phyloP scores from a whole-genome alignment of 2,329 filamentous ascomycete species.

The Ceratocystis alfenasii region DNA sequence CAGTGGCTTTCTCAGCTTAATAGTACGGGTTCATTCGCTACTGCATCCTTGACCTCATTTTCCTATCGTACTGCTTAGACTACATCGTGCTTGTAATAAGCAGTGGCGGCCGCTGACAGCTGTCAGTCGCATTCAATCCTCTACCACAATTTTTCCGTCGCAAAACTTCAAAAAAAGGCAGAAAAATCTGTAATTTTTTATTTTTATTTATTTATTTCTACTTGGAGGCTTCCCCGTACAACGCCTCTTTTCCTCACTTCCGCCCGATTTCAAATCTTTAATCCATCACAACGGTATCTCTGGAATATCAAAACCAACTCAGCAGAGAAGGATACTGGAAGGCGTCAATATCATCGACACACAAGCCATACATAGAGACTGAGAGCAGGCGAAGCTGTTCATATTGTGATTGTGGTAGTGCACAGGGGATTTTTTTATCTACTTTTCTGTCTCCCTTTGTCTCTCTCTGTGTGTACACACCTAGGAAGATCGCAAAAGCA shows the following conservation, averaged over 20 bases:
- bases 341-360: neutral
- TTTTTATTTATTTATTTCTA: neutral
- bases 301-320: neutral
- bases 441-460: neutral
- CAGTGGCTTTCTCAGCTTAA: no score
- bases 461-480: neutral
- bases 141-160: constrained; percentile 12
- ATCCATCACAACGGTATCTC: no score
- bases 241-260: neutral
- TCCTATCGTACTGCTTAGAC: neutral
- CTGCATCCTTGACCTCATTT: neutral
- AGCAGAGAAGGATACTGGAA: neutral
- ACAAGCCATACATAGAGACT: neutral
- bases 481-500: constrained; percentile 7
- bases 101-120: neutral
- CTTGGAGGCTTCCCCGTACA: neutral
- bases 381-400: neutral
- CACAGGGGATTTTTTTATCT: neutral
- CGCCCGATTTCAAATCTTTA: neutral
- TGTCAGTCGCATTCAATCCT: neutral
- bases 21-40: no score
- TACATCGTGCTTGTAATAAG: neutral
- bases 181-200: neutral
- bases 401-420: no score
- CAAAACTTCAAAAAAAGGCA: neutral